Percentiles rank a stretch among this genome's conserved stretches.
Conservation (phyloP, 352 stramenopile genomes). For the Phytophthora syringae region DNA sequence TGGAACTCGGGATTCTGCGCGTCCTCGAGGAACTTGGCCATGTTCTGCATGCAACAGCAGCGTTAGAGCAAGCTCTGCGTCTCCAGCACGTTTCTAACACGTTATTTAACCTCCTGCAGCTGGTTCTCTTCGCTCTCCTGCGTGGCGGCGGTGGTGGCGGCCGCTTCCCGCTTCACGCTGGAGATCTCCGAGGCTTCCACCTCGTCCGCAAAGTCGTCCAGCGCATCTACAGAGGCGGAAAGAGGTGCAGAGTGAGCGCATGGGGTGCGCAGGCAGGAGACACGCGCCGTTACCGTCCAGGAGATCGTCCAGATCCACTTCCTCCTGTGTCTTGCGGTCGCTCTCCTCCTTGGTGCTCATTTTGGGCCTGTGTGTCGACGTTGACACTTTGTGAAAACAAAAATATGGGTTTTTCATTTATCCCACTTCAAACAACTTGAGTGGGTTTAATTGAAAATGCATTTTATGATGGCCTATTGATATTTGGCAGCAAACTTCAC, state of each 20-base stretch:
- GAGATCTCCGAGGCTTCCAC: constrained; percentile 52
- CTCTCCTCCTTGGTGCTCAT: constrained; percentile 35
- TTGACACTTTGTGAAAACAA: neutral
- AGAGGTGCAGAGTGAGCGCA: neutral
- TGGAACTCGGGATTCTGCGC: constrained; percentile 89
- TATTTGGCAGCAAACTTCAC: constrained; percentile 18
- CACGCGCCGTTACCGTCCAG: constrained; percentile 56
- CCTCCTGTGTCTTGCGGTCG: constrained; percentile 37
- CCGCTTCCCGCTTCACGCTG: constrained; percentile 51
- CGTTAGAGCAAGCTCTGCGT: constrained; percentile 10
- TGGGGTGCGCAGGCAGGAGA: neutral
- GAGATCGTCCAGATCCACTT: constrained; percentile 84
- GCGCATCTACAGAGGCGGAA: constrained; percentile 52
- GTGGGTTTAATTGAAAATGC: too few relatives aligned
- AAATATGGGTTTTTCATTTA: neutral
- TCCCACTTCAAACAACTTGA: neutral
- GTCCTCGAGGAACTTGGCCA: constrained; percentile 87
- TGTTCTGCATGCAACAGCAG: constrained; percentile 57
- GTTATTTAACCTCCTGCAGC: constrained; percentile 59
- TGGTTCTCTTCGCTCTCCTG: constrained; percentile 63
- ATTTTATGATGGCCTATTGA: constrained; percentile 12
- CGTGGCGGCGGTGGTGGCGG: constrained; percentile 50
- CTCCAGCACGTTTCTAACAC: neutral
- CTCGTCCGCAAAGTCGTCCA: constrained; percentile 87
- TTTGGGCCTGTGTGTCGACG: constrained; percentile 1